These are phyloP conservation scores for Pythium volutum DNA, from an alignment of 352 stramenopile genomes.

Conservation along the genomic window DNA sequence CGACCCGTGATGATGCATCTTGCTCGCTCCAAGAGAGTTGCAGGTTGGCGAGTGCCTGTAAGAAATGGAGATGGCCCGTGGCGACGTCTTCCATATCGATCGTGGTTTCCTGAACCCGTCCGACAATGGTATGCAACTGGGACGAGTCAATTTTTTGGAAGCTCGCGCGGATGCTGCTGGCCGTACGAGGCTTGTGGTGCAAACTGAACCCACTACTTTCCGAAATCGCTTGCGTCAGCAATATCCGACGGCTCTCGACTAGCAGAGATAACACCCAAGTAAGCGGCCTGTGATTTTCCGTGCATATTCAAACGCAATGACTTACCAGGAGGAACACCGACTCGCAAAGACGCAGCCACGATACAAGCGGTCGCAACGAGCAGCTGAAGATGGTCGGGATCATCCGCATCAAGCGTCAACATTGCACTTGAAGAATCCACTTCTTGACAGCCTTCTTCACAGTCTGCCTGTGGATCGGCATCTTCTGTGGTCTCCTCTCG, in stretches of 20 bases:
- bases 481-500: neutral
- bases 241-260: slow-evolving; percentile 5
- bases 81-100: slow-evolving; percentile 10
- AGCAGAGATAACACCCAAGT: neutral
- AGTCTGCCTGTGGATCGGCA: neutral
- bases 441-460: neutral
- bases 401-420: slow-evolving; percentile 15
- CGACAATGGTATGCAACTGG: slow-evolving; percentile 18
- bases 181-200: slow-evolving; percentile 3
- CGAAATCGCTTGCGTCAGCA: neutral
- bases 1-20: slow-evolving; percentile 2
- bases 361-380: slow-evolving; percentile 31
- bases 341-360: slow-evolving; percentile 27
- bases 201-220: neutral
- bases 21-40: slow-evolving; percentile 16
- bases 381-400: slow-evolving; percentile 27
- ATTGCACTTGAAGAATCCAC: neutral
- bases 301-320: neutral
- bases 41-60: slow-evolving; percentile 33
- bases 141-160: neutral
- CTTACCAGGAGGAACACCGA: slow-evolving; percentile 30
- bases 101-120: slow-evolving; percentile 12
- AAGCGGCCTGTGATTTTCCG: neutral
- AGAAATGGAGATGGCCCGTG: slow-evolving; percentile 29
- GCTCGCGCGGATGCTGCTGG: neutral